These are phyloP conservation scores for Diutina neorugosa DNA, from an alignment of 1,139 yeast species.

Conservation along the genomic window DNA sequence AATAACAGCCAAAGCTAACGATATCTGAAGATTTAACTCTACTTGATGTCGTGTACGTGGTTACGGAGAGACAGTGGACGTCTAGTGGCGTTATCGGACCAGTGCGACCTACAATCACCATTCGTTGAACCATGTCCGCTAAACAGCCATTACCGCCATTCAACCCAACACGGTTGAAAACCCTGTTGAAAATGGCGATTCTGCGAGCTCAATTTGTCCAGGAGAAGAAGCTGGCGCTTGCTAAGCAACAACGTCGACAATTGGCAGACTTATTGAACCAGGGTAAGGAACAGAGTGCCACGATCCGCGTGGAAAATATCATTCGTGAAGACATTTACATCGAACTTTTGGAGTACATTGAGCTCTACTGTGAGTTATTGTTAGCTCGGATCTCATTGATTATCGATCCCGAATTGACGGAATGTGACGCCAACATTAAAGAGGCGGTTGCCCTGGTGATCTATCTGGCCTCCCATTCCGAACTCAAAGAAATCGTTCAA, in stretches of 20 bases:
- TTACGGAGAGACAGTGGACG: no score
- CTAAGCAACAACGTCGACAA: constrained; percentile 69
- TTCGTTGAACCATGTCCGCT: neutral
- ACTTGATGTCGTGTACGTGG: no score
- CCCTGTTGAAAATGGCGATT: constrained; percentile 69
- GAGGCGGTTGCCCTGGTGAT: constrained; percentile 70
- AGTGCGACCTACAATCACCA: neutral
- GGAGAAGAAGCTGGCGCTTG: constrained; percentile 69
- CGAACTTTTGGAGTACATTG: constrained; percentile 70
- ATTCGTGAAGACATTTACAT: constrained; percentile 77
- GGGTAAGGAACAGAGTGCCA: constrained; percentile 77
- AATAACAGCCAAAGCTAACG: no score
- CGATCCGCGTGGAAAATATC: constrained; percentile 74
- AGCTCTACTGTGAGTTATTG: constrained; percentile 72
- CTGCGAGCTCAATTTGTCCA: constrained; percentile 71
- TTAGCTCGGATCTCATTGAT: constrained; percentile 62
- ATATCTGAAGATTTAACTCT: no score
- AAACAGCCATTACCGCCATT: constrained; percentile 7
- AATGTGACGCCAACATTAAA: constrained; percentile 51
- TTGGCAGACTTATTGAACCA: constrained; percentile 60
- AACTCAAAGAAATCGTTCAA: constrained; percentile 55
- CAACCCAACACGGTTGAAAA: constrained; percentile 42
- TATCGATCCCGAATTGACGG: constrained; percentile 22
- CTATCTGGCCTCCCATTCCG: constrained; percentile 62
- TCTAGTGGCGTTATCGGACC: neutral